A percentile compares a stretch with the other conserved stretches of the same genome.
Evolutionary conservation across 306 rosid species (phyloP).

Genomic region (Trichosanthes cucumerina): DNA sequence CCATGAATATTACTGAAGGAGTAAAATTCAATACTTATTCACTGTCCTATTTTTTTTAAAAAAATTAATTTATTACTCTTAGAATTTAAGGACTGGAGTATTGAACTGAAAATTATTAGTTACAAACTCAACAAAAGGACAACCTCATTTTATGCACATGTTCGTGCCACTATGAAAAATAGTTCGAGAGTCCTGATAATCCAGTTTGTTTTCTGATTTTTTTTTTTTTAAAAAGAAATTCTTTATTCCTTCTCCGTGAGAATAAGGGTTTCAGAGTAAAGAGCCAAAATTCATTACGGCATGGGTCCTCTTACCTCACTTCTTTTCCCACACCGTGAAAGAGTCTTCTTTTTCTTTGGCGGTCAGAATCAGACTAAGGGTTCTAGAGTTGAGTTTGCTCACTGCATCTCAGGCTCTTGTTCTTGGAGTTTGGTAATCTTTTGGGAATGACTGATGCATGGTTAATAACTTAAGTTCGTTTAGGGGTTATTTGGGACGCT

Average conservation of each 20-base stretch:
- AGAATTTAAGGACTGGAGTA: background rate
- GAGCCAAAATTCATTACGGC: background rate
- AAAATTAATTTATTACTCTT: background rate
- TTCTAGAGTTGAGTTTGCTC: conserved; percentile 3
- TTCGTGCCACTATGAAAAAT: background rate
- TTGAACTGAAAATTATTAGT: background rate
- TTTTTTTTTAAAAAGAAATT: background rate
- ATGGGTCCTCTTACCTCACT: background rate
- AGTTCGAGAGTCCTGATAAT: background rate
- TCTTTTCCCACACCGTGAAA: background rate
- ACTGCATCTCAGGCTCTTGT: background rate
- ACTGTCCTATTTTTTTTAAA: background rate
- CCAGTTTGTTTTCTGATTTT: background rate
- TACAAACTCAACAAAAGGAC: background rate
- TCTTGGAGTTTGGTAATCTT: background rate
- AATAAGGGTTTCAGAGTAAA: background rate
- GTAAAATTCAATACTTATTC: background rate
- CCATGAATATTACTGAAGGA: background rate
- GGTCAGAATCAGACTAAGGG: background rate
- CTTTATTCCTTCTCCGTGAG: background rate
- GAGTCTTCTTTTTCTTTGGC: background rate
- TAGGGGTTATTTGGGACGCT: no score
- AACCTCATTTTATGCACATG: background rate
- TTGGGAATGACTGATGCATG: background rate
- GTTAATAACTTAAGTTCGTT: background rate